Base-by-base conservation (phyloP, 164 flowering plant genomes). In the Macadamia tetraphylla region DNA sequence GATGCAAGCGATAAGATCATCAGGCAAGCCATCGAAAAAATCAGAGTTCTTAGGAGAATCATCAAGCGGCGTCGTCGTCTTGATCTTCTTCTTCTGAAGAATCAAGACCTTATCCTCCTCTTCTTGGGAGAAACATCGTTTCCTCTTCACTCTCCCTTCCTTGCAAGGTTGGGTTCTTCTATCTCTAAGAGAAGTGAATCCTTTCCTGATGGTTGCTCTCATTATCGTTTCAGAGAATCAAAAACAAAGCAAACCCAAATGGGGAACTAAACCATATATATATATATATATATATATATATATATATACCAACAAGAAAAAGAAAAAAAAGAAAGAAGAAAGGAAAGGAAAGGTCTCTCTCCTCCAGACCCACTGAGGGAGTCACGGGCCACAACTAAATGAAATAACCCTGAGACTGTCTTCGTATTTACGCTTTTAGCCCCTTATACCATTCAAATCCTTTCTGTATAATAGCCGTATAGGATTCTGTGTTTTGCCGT, bases 21-120 rank as follows among this genome's bases (percentile, higher is more conserved):
- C 97, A 0, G 91, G 92, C 63, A 91, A 70, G 1, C 75, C 62
- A 58, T 88, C 90, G 73, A 91, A 84, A 30, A 80, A 78, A 70
- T 87, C 90, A 35, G 32, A 55, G 18, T 70, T 60, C 18, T 67
- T 66, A 44, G 30, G 17, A 2, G 6, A 23, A 23, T 23, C 3
- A 9, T 63, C 70, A 66, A 76, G 67, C 67, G 72, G 62, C 8
- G 68, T 13, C 42, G 72, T 64, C 8, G 68, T 13, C 42, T 76
- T 71, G 10, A 11, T 57, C n/a, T 75, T 66, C n/a, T 75, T 66
- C 72, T 85, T 84, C 56, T 76, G 67, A 62, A 63, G 32, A 13
- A 15, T 23, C 23, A 23, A 23, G 23, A 23, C 4, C 17, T 49
- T 63, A 31, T 6, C 17, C 1, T 60, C 17, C 0, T 63, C 70